Conservation (phyloP, 305 asterid species). For the Fraxinus sp. region DNA sequence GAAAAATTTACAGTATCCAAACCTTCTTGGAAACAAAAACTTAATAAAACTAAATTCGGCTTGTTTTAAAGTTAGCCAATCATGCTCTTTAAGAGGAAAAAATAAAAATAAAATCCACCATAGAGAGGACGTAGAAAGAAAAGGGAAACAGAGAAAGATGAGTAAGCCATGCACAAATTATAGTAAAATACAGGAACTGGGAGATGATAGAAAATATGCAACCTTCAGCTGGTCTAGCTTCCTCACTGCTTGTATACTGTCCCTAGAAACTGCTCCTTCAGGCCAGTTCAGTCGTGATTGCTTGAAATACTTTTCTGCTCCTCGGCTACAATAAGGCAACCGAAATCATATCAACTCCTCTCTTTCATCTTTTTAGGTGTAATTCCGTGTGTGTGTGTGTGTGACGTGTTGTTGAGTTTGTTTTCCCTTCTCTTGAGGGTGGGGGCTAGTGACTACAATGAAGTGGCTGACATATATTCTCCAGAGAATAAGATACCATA, state of each 20-base stretch:
- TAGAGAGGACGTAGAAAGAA: background rate
- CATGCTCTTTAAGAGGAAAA: background rate
- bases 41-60: background rate
- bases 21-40: background rate
- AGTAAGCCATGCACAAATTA: background rate
- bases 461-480: background rate
- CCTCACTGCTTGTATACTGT: constrained; percentile 75
- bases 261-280: constrained; percentile 86
- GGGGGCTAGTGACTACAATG: background rate
- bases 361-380: background rate
- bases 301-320: constrained; percentile 64
- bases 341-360: constrained; percentile 9
- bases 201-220: background rate
- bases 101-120: background rate
- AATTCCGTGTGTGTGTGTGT: background rate
- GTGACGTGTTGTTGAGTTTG: background rate
- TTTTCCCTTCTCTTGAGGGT: background rate
- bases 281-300: constrained; percentile 78
- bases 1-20: background rate
- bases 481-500: background rate
- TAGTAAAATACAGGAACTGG: background rate
- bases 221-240: constrained; percentile 53
- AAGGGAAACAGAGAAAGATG: background rate
- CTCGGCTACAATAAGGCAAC: constrained; percentile 39
- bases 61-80: background rate